Conservation (phyloP, 2,329 filamentous ascomycete species). For the Sclerotiophoma versabilis region DNA sequence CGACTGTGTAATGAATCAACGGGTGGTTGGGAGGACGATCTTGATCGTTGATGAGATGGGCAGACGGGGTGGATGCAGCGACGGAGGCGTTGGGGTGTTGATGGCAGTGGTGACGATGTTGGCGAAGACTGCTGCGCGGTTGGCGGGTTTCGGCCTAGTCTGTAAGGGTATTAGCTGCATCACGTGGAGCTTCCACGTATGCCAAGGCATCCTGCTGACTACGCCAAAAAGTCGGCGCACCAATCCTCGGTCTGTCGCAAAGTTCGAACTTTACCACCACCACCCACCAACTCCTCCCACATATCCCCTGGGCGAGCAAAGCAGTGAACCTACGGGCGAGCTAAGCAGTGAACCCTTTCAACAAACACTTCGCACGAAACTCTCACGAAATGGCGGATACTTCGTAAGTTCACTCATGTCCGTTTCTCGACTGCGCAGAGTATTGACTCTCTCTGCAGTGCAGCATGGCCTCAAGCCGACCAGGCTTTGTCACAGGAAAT, state of each 20-base stretch:
- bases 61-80: conserved; percentile 36
- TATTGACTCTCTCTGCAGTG: conserved; percentile 14
- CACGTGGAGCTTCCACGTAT: conserved; percentile 26
- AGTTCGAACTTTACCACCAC: conserved; percentile 18
- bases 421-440: neutral
- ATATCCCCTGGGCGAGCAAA: conserved; percentile 39
- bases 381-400: conserved; percentile 37
- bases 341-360: conserved; percentile 44
- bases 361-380: conserved; percentile 6
- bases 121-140: conserved; percentile 30
- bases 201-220: conserved; percentile 9
- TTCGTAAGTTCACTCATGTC: neutral
- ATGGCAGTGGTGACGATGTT: conserved; percentile 46
- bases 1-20: conserved; percentile 33
- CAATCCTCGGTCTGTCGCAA: neutral
- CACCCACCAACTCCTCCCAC: conserved; percentile 15
- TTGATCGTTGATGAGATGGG: conserved; percentile 42
- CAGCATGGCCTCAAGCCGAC: conserved; percentile 52
- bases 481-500: conserved; percentile 59
- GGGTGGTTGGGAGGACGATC: conserved; percentile 26
- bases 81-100: conserved; percentile 38
- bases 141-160: conserved; percentile 23
- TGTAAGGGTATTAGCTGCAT: conserved; percentile 23
- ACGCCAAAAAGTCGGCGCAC: conserved; percentile 9
- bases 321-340: conserved; percentile 48